phyloP scores from a whole-genome alignment of 78 protist genomes.

The Guillardia theta region DNA sequence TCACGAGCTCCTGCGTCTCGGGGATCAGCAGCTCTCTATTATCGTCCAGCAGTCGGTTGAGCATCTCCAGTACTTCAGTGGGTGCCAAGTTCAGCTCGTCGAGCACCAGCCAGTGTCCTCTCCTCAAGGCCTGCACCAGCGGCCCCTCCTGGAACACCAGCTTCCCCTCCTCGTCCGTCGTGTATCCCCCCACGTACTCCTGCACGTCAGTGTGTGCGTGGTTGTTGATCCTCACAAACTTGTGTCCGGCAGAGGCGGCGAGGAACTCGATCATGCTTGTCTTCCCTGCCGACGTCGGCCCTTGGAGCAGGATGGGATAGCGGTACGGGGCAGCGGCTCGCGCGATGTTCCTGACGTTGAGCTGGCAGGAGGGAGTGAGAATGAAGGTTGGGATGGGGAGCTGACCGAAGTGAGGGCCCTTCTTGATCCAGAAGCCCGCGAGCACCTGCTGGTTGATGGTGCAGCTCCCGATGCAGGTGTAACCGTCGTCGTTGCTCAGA shows the following conservation, averaged over 20 bases:
- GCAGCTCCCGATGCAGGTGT: constrained; percentile 65
- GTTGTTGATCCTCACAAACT: constrained; percentile 97
- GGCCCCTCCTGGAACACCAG: constrained; percentile 85
- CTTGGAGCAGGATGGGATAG: constrained; percentile 39
- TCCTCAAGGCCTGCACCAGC: constrained; percentile 92
- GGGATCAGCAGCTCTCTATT: constrained; percentile 97
- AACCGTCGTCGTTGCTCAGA: neutral
- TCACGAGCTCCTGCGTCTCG: constrained; percentile 91
- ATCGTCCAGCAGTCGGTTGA: constrained; percentile 99
- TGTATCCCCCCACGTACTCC: constrained; percentile 97
- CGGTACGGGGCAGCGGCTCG: constrained; percentile 29
- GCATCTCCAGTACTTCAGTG: constrained; percentile 79
- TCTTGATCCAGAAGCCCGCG: neutral
- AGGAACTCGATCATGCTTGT: constrained; percentile 93
- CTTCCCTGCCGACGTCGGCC: constrained; percentile 79
- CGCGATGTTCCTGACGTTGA: neutral
- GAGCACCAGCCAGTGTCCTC: constrained; percentile 98
- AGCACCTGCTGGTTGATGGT: neutral
- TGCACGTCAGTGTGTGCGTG: constrained; percentile 99
- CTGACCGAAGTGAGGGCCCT: neutral
- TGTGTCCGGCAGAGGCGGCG: constrained; percentile 87
- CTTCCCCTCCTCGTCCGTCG: constrained; percentile 76
- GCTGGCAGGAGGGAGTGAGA: neutral
- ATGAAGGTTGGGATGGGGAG: neutral
- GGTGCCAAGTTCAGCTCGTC: constrained; percentile 99